Evolutionary conservation across 495 filamentous ascomycete genomes (phyloP).

Genomic region (Gamarada debralockiae): DNA sequence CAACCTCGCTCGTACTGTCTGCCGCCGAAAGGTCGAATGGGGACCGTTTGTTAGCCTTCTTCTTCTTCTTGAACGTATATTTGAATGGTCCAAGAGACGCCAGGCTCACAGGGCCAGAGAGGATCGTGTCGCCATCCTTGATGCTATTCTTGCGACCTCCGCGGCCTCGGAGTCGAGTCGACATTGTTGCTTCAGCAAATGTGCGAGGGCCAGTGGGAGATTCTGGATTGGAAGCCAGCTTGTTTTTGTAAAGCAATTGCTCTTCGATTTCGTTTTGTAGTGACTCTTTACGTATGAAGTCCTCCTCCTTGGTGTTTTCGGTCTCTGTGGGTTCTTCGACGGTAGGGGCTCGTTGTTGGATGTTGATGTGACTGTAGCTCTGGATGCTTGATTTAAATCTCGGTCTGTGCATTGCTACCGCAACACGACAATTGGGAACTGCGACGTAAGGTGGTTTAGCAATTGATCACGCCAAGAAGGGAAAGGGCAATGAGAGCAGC

Average conservation of each 20-base stretch:
- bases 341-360: not conserved
- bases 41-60: not conserved
- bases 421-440: not conserved
- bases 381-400: not conserved
- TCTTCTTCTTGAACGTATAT: constrained; percentile 7
- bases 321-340: not conserved
- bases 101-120: not conserved
- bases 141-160: not conserved
- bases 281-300: not conserved
- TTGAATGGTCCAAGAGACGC: not conserved
- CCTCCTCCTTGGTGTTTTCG: not conserved
- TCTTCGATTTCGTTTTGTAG: not conserved
- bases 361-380: constrained; percentile 1
- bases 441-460: not conserved
- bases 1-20: not conserved
- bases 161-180: not conserved
- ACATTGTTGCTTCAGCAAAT: constrained; percentile 9
- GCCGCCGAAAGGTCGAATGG: not conserved
- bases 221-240: not conserved
- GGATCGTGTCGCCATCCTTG: not conserved
- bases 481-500: not conserved
- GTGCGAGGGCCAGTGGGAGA: not conserved
- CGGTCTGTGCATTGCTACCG: not conserved
- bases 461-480: not conserved
- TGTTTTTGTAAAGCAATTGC: not conserved